Conservation (phyloP, 345 rosid genomes). For the Pugionium cornutum region DNA sequence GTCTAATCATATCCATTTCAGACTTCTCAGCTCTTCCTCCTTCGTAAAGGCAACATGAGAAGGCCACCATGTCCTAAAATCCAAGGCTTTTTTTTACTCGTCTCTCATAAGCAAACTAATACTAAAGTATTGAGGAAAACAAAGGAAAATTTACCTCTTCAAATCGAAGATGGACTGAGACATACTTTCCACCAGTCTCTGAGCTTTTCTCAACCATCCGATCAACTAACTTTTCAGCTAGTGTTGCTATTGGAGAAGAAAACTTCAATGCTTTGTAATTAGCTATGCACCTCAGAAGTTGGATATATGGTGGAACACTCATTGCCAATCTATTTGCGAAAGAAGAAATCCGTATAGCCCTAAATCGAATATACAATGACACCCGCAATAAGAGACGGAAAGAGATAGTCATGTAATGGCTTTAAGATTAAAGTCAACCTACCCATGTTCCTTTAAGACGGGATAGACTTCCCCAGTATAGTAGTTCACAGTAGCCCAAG, state of each 20-base stretch:
- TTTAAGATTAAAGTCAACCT: conserved; percentile 30
- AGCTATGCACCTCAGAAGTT: conserved; percentile 79
- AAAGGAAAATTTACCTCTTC: conserved; percentile 66
- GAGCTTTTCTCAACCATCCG: conserved; percentile 80
- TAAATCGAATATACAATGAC: conserved; percentile 39
- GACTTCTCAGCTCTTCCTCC: conserved; percentile 74
- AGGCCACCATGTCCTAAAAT: conserved; percentile 93
- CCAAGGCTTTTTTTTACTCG: not conserved
- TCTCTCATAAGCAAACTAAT: not conserved
- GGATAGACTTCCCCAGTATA: conserved; percentile 70
- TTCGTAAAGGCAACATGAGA: conserved; percentile 89
- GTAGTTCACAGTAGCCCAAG: conserved; percentile 79
- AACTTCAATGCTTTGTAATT: conserved; percentile 84
- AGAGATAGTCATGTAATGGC: conserved; percentile 6
- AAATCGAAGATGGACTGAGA: conserved; percentile 84
- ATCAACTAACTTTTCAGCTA: conserved; percentile 62
- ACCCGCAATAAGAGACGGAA: not conserved
- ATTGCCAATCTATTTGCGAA: conserved; percentile 97
- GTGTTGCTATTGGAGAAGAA: conserved; percentile 56
- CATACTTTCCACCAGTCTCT: conserved; percentile 68
- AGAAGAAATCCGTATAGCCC: conserved; percentile 84
- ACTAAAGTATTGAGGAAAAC: not conserved
- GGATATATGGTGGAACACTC: conserved; percentile 85
- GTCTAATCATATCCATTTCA: conserved; percentile 68
- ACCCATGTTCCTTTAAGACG: conserved; percentile 72